phyloP scores from a whole-genome alignment of 768 basidiomycete genomes.

The Phallus indusiatus region DNA sequence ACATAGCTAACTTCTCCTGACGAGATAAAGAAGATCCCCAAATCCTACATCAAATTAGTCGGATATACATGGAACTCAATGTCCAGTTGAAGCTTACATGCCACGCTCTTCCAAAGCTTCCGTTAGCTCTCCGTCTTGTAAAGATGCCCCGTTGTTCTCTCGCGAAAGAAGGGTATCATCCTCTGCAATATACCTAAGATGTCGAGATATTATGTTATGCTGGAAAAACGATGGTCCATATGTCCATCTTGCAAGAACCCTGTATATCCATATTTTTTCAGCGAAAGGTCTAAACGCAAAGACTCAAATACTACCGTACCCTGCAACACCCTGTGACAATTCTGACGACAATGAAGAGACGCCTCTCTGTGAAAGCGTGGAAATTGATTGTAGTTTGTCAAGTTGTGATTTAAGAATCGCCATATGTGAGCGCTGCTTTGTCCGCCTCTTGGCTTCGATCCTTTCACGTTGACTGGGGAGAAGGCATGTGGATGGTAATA shows the following conservation, averaged over 20 bases:
- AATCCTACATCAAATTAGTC: slow-evolving; percentile 19
- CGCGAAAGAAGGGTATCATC: slow-evolving; percentile 58
- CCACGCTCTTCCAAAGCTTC: slow-evolving; percentile 71
- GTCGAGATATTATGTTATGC: slow-evolving; percentile 26
- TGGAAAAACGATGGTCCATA: slow-evolving; percentile 29
- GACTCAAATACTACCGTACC: slow-evolving; percentile 35
- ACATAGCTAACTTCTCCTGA: slow-evolving; percentile 38
- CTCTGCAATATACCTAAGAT: slow-evolving; percentile 31
- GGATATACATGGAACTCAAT: not conserved
- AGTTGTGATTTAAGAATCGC: slow-evolving; percentile 14
- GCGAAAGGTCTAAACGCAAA: not conserved
- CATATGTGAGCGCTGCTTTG: slow-evolving; percentile 26
- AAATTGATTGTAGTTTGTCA: slow-evolving; percentile 11
- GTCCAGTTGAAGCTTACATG: slow-evolving; percentile 40
- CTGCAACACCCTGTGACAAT: slow-evolving; percentile 41
- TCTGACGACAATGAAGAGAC: slow-evolving; percentile 23
- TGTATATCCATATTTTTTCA: slow-evolving; percentile 10
- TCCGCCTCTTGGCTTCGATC: slow-evolving; percentile 38
- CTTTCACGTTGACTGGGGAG: slow-evolving; percentile 72
- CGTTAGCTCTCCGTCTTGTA: slow-evolving; percentile 47
- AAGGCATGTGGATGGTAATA: slow-evolving; percentile 82
- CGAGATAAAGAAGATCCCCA: slow-evolving; percentile 27
- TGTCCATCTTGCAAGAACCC: slow-evolving; percentile 29
- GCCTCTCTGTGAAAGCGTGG: slow-evolving; percentile 7
- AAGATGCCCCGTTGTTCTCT: slow-evolving; percentile 33